phyloP scores from a whole-genome alignment of 192 early-diverging fungal species.

The Backusella tuberculispora region DNA sequence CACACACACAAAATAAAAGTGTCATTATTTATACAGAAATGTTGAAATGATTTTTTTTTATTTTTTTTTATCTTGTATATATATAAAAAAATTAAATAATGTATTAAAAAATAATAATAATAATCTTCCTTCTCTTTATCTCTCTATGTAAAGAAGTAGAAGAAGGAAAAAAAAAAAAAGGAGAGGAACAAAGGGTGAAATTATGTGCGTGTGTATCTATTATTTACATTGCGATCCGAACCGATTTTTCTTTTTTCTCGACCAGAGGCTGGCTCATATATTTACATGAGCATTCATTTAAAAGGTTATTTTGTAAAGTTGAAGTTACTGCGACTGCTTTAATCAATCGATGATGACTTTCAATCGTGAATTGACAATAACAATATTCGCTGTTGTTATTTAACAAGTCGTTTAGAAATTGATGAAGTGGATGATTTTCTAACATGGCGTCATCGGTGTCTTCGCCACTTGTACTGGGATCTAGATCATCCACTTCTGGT shows the following conservation, averaged over 20 bases:
- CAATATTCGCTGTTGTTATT: not conserved
- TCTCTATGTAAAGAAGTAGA: too few species aligned
- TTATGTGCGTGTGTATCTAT: not conserved
- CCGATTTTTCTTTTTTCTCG: slow-evolving; percentile 26
- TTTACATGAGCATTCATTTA: slow-evolving; percentile 13
- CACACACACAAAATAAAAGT: too few species aligned
- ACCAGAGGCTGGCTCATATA: not conserved
- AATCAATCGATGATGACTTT: not conserved
- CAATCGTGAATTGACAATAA: slow-evolving; percentile 2
- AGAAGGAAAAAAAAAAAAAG: too few species aligned
- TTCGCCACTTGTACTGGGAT: not conserved
- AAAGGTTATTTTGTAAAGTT: not conserved
- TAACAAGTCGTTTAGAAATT: not conserved
- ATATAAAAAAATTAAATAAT: too few species aligned
- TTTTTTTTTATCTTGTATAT: too few species aligned
- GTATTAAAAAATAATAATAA: too few species aligned
- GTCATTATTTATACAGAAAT: too few species aligned
- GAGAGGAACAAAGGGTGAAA: too few species aligned
- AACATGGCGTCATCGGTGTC: slow-evolving; percentile 5
- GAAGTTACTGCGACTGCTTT: not conserved
- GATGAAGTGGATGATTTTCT: slow-evolving; percentile 8
- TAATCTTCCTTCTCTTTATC: too few species aligned
- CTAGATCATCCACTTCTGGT: not conserved
- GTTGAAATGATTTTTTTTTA: too few species aligned
- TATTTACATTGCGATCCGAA: slow-evolving; percentile 30